Evolutionary conservation across 805 yeast species (phyloP), one percentile per base, ranked within the genome.

Genomic region (Yamadazyma nakazawae): DNA sequence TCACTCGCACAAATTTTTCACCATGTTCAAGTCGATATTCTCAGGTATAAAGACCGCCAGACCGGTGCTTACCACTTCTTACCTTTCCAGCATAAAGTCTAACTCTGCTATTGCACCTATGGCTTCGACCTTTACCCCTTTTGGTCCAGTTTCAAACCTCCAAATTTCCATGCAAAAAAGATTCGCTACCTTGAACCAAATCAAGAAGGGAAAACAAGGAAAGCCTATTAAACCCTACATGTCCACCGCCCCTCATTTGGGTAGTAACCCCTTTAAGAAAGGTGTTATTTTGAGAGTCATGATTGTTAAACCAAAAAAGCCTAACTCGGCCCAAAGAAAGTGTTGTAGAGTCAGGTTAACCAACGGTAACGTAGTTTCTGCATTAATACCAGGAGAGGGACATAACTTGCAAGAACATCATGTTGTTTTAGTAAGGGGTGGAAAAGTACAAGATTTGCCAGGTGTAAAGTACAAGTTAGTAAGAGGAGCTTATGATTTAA

Each of bases 331-430:
- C 16, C 92, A 91, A 70, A 81, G 99, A 71, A 94, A 94, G 67
- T 96, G 95, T 40, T 90, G 96, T 53, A 85, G 98, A 74, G 98
- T 94, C 18, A 80, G 96, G 68, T 76, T 94, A 51, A 80, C 96
- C 10, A 92, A 88, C 59, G 99, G 98, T 24, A 85, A 84, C 54
- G 83, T 88, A 42, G 80, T 94, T 14, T 84, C 92, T 39, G 97
- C 97, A 1, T 91, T 90, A 64, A 94, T 94, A 48, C 97, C 97
- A 13, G 99, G 99, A 46, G 97, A 94, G 63, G 99, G 99, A 17
- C 99, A 94, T 68, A 94, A 94, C 62, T 85, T 96, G 18, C 98
- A 94, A 72, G 99, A 94, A 66, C 99, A 94, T 70, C 88, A 95
- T 60, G 95, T 94, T 43, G 98, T 94, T 0, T 80, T 82, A 44